Evolutionary conservation across 108 stramenopile species (phyloP).

Genomic region (Parmales sp.): DNA sequence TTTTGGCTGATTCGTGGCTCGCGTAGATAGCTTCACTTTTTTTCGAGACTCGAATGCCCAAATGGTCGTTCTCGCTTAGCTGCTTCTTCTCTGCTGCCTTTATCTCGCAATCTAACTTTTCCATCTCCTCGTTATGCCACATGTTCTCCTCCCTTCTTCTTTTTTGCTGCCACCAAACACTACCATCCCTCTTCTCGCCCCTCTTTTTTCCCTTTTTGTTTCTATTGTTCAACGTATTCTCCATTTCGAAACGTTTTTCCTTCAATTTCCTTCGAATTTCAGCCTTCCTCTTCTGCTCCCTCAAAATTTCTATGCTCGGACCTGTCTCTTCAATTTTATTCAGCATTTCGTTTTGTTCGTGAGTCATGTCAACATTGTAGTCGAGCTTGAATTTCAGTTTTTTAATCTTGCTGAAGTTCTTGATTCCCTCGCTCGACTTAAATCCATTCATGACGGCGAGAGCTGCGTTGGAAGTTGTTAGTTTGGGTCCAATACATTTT

Average conservation of each 20-base stretch:
- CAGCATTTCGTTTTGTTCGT: background rate
- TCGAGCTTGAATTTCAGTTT: background rate
- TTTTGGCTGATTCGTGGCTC: too few relatives aligned
- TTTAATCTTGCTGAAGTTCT: background rate
- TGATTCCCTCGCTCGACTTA: background rate
- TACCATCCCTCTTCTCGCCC: too few relatives aligned
- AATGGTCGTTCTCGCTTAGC: too few relatives aligned
- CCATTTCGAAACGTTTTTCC: background rate
- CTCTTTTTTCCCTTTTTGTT: too few relatives aligned
- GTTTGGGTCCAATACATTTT: too few relatives aligned
- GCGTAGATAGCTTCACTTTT: too few relatives aligned
- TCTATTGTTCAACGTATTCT: background rate
- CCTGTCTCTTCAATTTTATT: background rate
- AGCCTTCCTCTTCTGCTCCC: background rate
- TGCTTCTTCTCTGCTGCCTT: too few relatives aligned
- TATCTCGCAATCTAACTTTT: too few relatives aligned
- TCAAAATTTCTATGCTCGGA: background rate
- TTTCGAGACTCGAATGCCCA: too few relatives aligned
- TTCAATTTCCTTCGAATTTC: background rate
- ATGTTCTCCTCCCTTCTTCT: background rate
- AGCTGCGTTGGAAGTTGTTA: too few relatives aligned
- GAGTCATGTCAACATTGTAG: background rate
- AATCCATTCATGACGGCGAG: slow-evolving; percentile 9
- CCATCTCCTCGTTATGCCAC: background rate
- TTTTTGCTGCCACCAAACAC: slow-evolving; percentile 3